These are phyloP conservation scores for Rutstroemia sp. DNA, from an alignment of 2,329 filamentous ascomycete genomes.

Conservation along the genomic window DNA sequence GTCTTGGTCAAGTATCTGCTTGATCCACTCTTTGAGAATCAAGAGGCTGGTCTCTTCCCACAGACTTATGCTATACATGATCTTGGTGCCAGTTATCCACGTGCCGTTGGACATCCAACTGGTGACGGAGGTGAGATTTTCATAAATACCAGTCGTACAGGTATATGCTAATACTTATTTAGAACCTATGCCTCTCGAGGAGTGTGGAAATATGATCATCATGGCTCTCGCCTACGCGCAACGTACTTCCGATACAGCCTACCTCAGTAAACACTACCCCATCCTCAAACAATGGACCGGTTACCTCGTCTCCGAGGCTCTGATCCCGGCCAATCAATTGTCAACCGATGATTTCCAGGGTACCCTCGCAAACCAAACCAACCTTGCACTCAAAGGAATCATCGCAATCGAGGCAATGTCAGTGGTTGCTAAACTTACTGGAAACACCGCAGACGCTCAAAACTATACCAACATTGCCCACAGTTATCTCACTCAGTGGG, in stretches of 20 bases:
- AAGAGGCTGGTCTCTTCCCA: constrained; percentile 59
- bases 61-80: constrained; percentile 69
- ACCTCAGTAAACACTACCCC: constrained; percentile 59
- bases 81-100: constrained; percentile 61
- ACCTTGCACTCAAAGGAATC: constrained; percentile 77
- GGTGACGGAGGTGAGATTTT: constrained; percentile 46
- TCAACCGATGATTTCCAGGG: constrained; percentile 83
- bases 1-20: constrained; percentile 50
- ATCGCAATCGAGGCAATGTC: constrained; percentile 78
- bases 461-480: constrained; percentile 57
- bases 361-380: constrained; percentile 70
- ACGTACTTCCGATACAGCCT: constrained; percentile 42
- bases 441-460: constrained; percentile 47
- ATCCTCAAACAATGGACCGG: constrained; percentile 73
- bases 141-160: neutral
- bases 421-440: constrained; percentile 56
- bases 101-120: constrained; percentile 60
- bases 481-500: constrained; percentile 67
- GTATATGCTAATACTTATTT: neutral
- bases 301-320: constrained; percentile 65
- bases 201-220: constrained; percentile 77
- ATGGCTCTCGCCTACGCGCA: constrained; percentile 69
- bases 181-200: constrained; percentile 71
- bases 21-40: constrained; percentile 59
- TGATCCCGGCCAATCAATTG: constrained; percentile 69